phyloP scores from a whole-genome alignment of 2,329 filamentous ascomycete genomes.

The Sclerotinia minor region DNA sequence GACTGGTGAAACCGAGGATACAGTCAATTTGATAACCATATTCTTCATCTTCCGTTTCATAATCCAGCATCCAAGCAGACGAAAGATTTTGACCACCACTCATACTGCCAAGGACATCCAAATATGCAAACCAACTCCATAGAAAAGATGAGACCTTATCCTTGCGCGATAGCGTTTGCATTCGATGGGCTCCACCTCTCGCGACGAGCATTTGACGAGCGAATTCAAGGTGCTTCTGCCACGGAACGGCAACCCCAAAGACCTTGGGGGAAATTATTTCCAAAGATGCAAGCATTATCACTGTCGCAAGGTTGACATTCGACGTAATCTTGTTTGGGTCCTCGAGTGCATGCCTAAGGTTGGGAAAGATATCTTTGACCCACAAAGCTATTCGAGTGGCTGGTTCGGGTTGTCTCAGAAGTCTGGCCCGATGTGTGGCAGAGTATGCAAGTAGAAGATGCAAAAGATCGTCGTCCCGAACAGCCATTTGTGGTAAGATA shows the following conservation, averaged over 20 bases:
- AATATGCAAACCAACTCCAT: slow-evolving; percentile 79
- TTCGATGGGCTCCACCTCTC: slow-evolving; percentile 59
- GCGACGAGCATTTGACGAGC: slow-evolving; percentile 74
- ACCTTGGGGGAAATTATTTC: slow-evolving; percentile 82
- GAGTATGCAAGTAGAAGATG: slow-evolving; percentile 79
- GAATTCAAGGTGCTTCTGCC: slow-evolving; percentile 76
- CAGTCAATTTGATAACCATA: slow-evolving; percentile 74
- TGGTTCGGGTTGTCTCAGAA: slow-evolving; percentile 73
- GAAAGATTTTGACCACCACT: slow-evolving; percentile 51
- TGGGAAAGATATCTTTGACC: slow-evolving; percentile 77
- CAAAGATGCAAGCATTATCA: slow-evolving; percentile 81
- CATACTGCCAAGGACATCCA: slow-evolving; percentile 75
- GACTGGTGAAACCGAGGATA: slow-evolving; percentile 74
- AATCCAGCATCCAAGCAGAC: slow-evolving; percentile 44
- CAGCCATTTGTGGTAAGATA: slow-evolving; percentile 60
- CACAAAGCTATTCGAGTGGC: slow-evolving; percentile 75
- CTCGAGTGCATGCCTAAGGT: slow-evolving; percentile 65
- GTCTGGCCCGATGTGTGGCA: slow-evolving; percentile 76
- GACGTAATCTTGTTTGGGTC: slow-evolving; percentile 63
- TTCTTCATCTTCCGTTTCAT: slow-evolving; percentile 51
- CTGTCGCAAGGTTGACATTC: slow-evolving; percentile 73
- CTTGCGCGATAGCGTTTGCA: slow-evolving; percentile 48
- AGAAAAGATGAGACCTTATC: slow-evolving; percentile 71
- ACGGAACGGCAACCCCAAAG: slow-evolving; percentile 77
- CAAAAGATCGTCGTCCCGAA: slow-evolving; percentile 69